phyloP scores from a whole-genome alignment of 2,329 filamentous ascomycete species.

The Elsinoe ampelina region DNA sequence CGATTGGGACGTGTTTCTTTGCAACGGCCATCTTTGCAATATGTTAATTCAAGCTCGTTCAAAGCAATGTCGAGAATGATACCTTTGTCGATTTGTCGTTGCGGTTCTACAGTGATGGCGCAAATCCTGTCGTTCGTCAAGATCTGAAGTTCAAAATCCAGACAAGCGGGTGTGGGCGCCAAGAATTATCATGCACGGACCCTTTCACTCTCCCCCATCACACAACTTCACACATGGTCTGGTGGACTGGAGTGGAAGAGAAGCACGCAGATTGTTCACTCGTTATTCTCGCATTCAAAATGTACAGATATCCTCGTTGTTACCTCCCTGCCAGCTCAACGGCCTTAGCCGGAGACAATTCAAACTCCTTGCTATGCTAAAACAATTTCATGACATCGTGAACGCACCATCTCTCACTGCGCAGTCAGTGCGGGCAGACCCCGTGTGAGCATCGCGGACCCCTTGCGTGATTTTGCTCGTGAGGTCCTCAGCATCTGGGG shows the following conservation, averaged over 20 bases:
- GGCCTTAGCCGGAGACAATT: background rate
- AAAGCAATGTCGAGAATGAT: background rate
- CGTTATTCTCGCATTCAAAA: background rate
- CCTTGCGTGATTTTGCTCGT: background rate
- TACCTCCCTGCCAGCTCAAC: background rate
- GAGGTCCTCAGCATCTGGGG: slow-evolving; percentile 3
- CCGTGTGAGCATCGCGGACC: background rate
- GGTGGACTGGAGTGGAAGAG: no score
- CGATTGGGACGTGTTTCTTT: slow-evolving; percentile 98
- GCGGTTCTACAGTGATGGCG: background rate
- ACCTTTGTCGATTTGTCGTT: slow-evolving; percentile 8
- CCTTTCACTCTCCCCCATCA: no score
- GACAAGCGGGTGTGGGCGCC: background rate
- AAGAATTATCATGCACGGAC: slow-evolving; percentile 1
- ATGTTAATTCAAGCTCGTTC: background rate
- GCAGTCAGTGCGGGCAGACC: background rate
- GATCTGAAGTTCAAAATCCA: background rate
- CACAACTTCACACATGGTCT: no score
- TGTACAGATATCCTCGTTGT: background rate
- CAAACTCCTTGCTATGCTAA: slow-evolving; percentile 10
- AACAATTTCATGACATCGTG: background rate
- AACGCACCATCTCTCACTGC: background rate
- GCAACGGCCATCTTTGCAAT: slow-evolving; percentile 80
- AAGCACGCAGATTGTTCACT: background rate
- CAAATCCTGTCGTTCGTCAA: background rate